Percentiles rank a stretch among this genome's conserved stretches.
phyloP scores from a whole-genome alignment of 805 yeast species.

The Vanderwaltozyma tropicalis region DNA sequence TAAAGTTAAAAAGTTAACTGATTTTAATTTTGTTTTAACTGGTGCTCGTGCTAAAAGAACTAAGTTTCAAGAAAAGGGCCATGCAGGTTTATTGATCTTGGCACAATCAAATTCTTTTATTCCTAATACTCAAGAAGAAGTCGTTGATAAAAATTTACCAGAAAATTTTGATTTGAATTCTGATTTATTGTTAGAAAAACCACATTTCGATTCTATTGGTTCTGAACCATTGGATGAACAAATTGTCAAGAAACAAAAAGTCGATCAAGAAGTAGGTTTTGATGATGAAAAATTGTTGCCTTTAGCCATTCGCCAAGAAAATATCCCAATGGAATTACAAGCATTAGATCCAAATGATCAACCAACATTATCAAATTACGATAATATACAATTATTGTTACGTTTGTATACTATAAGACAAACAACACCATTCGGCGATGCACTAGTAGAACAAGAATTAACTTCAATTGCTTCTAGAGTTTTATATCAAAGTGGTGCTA shows the following conservation, averaged over 20 bases:
- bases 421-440: constrained; percentile 60
- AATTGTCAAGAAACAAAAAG: constrained; percentile 28
- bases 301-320: constrained; percentile 48
- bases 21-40: constrained; percentile 56
- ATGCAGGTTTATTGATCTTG: constrained; percentile 63
- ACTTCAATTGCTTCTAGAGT: constrained; percentile 66
- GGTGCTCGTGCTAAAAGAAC: constrained; percentile 88
- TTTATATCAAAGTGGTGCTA: constrained; percentile 35
- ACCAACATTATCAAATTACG: constrained; percentile 60
- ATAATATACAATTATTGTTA: constrained; percentile 62
- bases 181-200: constrained; percentile 68
- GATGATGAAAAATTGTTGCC: constrained; percentile 45
- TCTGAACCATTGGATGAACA: constrained; percentile 36
- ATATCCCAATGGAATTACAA: constrained; percentile 46
- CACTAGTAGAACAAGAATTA: constrained; percentile 74
- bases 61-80: constrained; percentile 62
- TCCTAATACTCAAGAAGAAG: constrained; percentile 6
- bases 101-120: constrained; percentile 40
- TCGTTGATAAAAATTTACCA: constrained; percentile 26
- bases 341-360: constrained; percentile 71
- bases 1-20: constrained; percentile 48
- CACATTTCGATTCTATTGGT: constrained; percentile 54
- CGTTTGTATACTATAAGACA: constrained; percentile 53
- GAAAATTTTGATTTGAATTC: constrained; percentile 57
- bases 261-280: constrained; percentile 29